Base-by-base conservation (phyloP, 2,329 filamentous ascomycete species). In the Didymella pinodella region DNA sequence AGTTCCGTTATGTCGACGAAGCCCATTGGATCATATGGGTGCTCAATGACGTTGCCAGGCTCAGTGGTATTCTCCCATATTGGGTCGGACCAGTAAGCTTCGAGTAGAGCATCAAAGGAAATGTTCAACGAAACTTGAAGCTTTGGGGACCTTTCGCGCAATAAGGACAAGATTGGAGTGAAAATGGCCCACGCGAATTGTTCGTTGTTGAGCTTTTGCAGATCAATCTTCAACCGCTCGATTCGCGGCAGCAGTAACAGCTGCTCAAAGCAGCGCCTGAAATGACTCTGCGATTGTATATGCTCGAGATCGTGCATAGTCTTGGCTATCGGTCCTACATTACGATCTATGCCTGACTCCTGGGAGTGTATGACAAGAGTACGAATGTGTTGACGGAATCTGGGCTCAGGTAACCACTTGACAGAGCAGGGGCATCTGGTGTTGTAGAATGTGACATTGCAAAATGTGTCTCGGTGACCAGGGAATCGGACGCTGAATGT, bases 151-250 rank as follows among this genome's bases (percentile, higher is more conserved):
- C 41, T 48, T 16, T 48, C 48, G n/a, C 64, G 62, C 11, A 69
- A 45, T 11, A 32, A 29, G 25, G 51, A 52, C 4, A 69, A 16
- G 14, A 65, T 54, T 1, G 65, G 62, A 34, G 51, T 58, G 26
- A 69, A 65, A n/a, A 57, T 53, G 18, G 44, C 47, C 59, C 58
- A 66, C 16, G 7, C 28, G 32, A 69, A 59, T 10, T 25, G 11
- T 2, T 7, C 38, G 6, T 51, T n/a, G 1, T 43, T 16, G 7
- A 2, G n/a, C 25, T 66, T 68, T 18, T 61, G 29, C 34, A 68
- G 25, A 2, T 48, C 34, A 28, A 69, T 57, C 3, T 34, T 50
- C n/a, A 69, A 44, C 6, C 31, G 48, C 43, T 64, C 48, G 5
- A 69, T 58, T 3, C 54, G 47, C 2, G 57, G 44, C 2, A 68